Percentiles rank a stretch among this genome's conserved stretches.
These are phyloP conservation scores for Gynochthodes officinalis DNA, from an alignment of 257 asterid species.

Conservation along the genomic window DNA sequence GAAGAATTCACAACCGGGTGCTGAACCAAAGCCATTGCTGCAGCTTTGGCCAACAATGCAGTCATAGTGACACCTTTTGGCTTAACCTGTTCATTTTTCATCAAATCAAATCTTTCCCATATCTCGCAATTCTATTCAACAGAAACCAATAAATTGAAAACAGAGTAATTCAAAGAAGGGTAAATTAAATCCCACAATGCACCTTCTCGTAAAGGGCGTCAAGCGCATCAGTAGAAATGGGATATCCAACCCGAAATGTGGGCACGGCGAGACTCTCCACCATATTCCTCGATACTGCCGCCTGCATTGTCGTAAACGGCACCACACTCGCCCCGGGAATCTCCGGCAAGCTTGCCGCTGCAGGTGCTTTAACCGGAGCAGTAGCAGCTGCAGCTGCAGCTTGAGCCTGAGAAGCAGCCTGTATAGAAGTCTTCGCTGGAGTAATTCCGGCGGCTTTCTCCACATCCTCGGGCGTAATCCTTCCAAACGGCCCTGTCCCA, in stretches of 20 bases:
- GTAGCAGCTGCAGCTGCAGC: constrained; percentile 33
- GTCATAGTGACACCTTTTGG: constrained; percentile 90
- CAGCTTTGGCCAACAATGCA: constrained; percentile 81
- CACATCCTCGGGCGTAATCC: constrained; percentile 84
- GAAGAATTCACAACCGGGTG: constrained; percentile 83
- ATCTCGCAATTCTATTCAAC: neutral
- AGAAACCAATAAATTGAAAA: neutral
- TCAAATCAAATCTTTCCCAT: constrained; percentile 4
- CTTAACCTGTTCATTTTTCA: constrained; percentile 51
- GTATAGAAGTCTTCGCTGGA: constrained; percentile 34
- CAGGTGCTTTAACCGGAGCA: constrained; percentile 29
- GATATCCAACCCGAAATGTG: constrained; percentile 77
- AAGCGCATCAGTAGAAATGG: constrained; percentile 59
- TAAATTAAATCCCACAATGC: neutral
- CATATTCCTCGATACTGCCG: constrained; percentile 81
- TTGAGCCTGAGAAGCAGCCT: constrained; percentile 25
- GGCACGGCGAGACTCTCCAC: constrained; percentile 69
- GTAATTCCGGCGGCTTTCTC: constrained; percentile 83
- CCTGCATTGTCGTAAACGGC: constrained; percentile 78
- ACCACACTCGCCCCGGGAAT: constrained; percentile 63
- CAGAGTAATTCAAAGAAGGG: no score
- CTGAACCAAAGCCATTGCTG: constrained; percentile 83
- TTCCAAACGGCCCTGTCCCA: constrained; percentile 86
- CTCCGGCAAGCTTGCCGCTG: constrained; percentile 46
- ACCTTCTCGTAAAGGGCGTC: constrained; percentile 81